Evolutionary conservation across 1,139 yeast species (phyloP).

Genomic region (Yamadazyma taylorii): DNA sequence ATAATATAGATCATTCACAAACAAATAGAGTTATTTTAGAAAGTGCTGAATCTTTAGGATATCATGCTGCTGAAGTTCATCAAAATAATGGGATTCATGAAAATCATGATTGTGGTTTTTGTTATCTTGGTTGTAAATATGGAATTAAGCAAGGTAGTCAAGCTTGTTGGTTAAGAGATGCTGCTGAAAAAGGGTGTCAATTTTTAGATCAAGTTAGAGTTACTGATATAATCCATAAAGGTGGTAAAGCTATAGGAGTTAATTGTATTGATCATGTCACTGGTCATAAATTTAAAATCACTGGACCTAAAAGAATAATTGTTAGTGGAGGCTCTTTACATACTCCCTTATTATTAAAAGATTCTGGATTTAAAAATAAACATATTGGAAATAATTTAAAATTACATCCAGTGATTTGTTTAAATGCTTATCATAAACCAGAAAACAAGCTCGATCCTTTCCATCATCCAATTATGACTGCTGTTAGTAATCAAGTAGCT

Average conservation of each 20-base stretch:
- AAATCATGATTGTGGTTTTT: constrained; percentile 51
- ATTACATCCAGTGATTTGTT: constrained; percentile 50
- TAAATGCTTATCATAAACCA: constrained; percentile 40
- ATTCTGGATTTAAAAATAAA: constrained; percentile 54
- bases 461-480: constrained; percentile 50
- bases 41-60: constrained; percentile 50
- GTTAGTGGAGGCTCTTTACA: constrained; percentile 53
- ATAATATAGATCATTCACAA: constrained; percentile 45
- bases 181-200: constrained; percentile 48
- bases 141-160: constrained; percentile 59
- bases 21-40: constrained; percentile 49
- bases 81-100: constrained; percentile 54
- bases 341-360: constrained; percentile 51
- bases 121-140: constrained; percentile 53
- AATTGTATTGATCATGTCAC: constrained; percentile 32
- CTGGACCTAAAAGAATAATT: constrained; percentile 49
- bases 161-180: constrained; percentile 53
- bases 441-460: constrained; percentile 34
- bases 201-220: constrained; percentile 53
- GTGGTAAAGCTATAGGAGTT: constrained; percentile 49
- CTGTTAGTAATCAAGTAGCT: constrained; percentile 50
- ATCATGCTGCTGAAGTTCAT: constrained; percentile 38
- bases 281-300: constrained; percentile 35
- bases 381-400: constrained; percentile 56
- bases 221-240: constrained; percentile 34